Evolutionary conservation across 148 eudicot genomes (phyloP), one percentile per base, ranked within the genome.

Genomic region (Polygonum aviculare): DNA sequence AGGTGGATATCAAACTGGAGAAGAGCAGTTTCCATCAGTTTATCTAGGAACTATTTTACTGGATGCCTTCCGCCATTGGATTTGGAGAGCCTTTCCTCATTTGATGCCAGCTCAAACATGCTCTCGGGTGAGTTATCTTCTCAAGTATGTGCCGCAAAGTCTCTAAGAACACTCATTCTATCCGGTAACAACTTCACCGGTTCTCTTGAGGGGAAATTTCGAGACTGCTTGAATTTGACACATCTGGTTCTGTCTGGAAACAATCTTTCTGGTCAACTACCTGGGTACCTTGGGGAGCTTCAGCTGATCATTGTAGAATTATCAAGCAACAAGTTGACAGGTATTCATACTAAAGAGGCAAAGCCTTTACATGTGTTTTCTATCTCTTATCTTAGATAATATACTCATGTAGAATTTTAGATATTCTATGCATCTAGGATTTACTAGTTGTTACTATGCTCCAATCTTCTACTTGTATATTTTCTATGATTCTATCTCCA

Each of bases 1-100:
- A 55, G 74, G 14, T 92, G 97, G 97, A 82, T 94, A 55, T 92
- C 96, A 33, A 87, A 87, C 77, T 92, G 92, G 93, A 90, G 80
- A 77, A 84, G 78, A 38, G 90, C 86, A 33, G 83, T 73, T 70
- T 79, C 89, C 18, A 76, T 95, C 7, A 73, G 79, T 75, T 77
- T 95, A 76, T 77, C 94, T 7, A 84, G 84, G 80, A 92, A 92
- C 52, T 76, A 59, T 33, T 85, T 95, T 48, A 83, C 77, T 4
- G 96, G 96, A 59, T 75, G 90, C 76, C 71, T 92, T 35, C 93
- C 96, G 11, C 81, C 88, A 7, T 86, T 95, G 35, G n/a, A 87
- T 81, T 81, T 89, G 41, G 92, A 85, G 69, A 81, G 74, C 21
- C 81, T 92, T 47, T 75, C 76, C 69, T 71, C 45, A 45, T 80